Base-by-base conservation (phyloP, 1,284 basidiomycete species). In the Leccinum holopus region DNA sequence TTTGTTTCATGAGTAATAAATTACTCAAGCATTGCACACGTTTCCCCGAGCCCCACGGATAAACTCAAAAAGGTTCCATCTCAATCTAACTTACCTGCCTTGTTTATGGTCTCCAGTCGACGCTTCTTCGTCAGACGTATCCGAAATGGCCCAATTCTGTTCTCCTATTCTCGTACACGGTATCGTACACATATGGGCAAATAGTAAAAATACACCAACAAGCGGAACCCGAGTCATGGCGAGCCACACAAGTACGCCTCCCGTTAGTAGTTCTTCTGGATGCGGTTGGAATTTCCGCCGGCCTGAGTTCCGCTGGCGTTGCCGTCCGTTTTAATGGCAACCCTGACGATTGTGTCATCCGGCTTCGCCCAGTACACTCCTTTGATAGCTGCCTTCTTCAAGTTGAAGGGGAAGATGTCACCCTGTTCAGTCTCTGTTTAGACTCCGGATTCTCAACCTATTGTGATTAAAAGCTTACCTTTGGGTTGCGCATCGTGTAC, bases 121-220 rank as follows among this genome's bases (percentile, higher is more conserved):
- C 1, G 28, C 49, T 51, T 14, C 25, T 14, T 14, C 12, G 49
- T 51, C 39, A 32, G 14, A 10, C 32, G 51, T 28, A 33, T 16
- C 37, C 16, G 2, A 21, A 60, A 55, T 37, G 28, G 10, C n/a
- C 32, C 60, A 70, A 32, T 28, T 33, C 25, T 6, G 16, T 56
- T 14, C 14, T n/a, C 49, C 10, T 47, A 47, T 47, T 57, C 37
- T 68, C 47, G 33, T 30, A 12, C 1, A 44, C 41, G 41, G 14
- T 55, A 69, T 39, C 25, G 18, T 51, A 68, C 41, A 65, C 14
- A 55, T 30, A 41, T 11, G 11, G 11, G 33, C 21, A 2, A 16
- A 57, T 57, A 28, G 41, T 28, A 57, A n/a, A 57, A 5, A 10
- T 71, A 68, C 69, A 63, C 12, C n/a, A 33, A 65, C n/a, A 59